Evolutionary conservation across 2,329 filamentous ascomycete genomes (phyloP).

Genomic region (Purpureocillium takamizusanense): DNA sequence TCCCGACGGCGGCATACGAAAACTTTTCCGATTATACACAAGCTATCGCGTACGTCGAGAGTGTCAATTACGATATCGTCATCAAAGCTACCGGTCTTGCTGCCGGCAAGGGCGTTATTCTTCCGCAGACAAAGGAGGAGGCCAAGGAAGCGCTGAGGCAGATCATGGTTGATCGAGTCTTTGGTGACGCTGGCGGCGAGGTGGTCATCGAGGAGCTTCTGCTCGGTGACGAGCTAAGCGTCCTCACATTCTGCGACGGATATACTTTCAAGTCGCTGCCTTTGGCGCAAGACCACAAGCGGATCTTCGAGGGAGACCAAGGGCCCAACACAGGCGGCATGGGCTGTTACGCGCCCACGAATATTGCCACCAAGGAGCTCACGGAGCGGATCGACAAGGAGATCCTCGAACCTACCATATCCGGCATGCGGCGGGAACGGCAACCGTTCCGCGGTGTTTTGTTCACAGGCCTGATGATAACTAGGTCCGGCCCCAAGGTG

Average conservation of each 20-base stretch:
- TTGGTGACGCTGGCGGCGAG: slow-evolving; percentile 77
- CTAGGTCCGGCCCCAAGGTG: slow-evolving; percentile 67
- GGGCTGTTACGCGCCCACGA: slow-evolving; percentile 94
- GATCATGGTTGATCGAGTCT: slow-evolving; percentile 85
- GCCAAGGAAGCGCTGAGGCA: slow-evolving; percentile 72
- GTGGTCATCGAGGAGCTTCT: slow-evolving; percentile 95
- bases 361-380: slow-evolving; percentile 65
- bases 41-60: slow-evolving; percentile 66
- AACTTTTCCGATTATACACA: slow-evolving; percentile 75
- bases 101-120: slow-evolving; percentile 91
- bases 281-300: slow-evolving; percentile 93
- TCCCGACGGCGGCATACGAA: slow-evolving; percentile 84
- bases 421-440: slow-evolving; percentile 77
- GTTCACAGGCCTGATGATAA: slow-evolving; percentile 93
- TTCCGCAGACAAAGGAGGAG: slow-evolving; percentile 73
- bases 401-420: slow-evolving; percentile 81
- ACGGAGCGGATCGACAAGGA: slow-evolving; percentile 69
- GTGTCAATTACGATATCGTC: slow-evolving; percentile 64
- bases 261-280: slow-evolving; percentile 75
- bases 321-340: slow-evolving; percentile 96
- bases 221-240: slow-evolving; percentile 82
- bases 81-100: slow-evolving; percentile 92
- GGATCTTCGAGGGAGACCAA: slow-evolving; percentile 79
- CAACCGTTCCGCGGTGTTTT: slow-evolving; percentile 66
- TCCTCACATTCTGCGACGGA: slow-evolving; percentile 87